Base-by-base conservation (phyloP, 1,284 basidiomycete species). In the Ustilago esculenta region DNA sequence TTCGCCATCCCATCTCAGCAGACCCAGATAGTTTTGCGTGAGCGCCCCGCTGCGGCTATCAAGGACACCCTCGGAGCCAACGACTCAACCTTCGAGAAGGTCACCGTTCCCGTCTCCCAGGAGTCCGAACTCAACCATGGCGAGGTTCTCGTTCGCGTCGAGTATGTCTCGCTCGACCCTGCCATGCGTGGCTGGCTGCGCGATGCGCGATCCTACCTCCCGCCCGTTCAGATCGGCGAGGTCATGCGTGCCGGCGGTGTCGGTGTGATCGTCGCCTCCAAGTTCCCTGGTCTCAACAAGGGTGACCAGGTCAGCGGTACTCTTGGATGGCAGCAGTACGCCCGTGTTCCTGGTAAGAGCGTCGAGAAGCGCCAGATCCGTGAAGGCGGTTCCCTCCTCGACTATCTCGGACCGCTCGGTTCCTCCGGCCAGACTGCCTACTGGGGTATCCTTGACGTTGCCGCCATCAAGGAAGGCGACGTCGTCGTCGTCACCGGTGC, bases 131-230 rank as follows among this genome's bases (percentile, higher is more conserved):
- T 81, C 57, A 51, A 67, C 29, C 59, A 73, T 37, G 79, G 71
- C 25, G 61, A 81, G 25, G 75, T 76, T 21, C 52, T 82, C 23
- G 65, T 82, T 37, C 60, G 67, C 27, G 77, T 81, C 41, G 76
- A 81, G 55, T 80, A 76, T 48, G 57, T 80, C 50, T 73, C 67
- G 8, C 59, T 83, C 15, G 82, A 83, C 56, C 81, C 81, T 15
- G 73, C 73, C 45, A 92, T 93, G 91, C 87, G 92, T 30, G 89
- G 88, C 10, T 94, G 90, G 86, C 77, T 95, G 47, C 87, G 86
- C 58, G 90, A 92, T 77, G 80, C 76, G 17, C 85, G 74, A 25
- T 78, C 78, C 21, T 85, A 85, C 71, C 73, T 85, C 29, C 82
- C 83, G 4, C 85, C 85, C 8, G 91, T 94, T 10, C 84, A 91